Evolutionary conservation across 2,329 filamentous ascomycete species (phyloP), one percentile per base, ranked within the genome.

Genomic region (Periglandula ipomoeae): DNA sequence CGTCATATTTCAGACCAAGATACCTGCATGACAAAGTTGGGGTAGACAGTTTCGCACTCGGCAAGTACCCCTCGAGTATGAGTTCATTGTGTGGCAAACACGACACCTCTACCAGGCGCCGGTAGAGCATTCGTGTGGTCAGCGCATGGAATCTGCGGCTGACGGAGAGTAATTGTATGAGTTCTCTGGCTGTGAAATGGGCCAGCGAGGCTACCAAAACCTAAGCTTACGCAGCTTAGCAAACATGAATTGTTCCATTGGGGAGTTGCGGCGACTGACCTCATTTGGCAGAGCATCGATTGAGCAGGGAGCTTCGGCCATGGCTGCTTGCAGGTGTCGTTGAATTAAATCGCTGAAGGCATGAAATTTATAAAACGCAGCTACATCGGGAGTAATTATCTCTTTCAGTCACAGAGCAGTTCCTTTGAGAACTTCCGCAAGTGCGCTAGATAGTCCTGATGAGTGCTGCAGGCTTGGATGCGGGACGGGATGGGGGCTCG

Each of bases 41-140:
- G 19, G 85, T 82, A 5, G 76, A 82, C 44, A 85, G 71, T 63
- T 82, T 84, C 22, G 76, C 81, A 53, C 74, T 79, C 0, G 87
- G 87, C 54, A 85, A 86, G 59, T 85, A 90, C 62, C 85, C 88
- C 67, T 91, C 86, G 38, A 94, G 77, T 34, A 90, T 79, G 35
- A 93, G 67, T 47, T 82, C 78, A 59, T 87, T 57, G 2, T 58
- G 55, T 4, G 63, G 59, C 8, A 61, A 51, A 5, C 56, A 52
- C 3, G 59, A 55, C 15, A 55, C 47, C 19, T 58, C 52, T 2
- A 82, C 66, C 2, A 89, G 71, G 30, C 85, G 81, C 44, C 76
- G 73, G 53, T 85, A 78, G 7, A 89, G 66, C 40, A 87, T 75
- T 23, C 79, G 77, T 4, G 82, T 66, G 49, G 85, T 73, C 37